Conservation (phyloP, 768 basidiomycete genomes). For the Mrakia blollopis region DNA sequence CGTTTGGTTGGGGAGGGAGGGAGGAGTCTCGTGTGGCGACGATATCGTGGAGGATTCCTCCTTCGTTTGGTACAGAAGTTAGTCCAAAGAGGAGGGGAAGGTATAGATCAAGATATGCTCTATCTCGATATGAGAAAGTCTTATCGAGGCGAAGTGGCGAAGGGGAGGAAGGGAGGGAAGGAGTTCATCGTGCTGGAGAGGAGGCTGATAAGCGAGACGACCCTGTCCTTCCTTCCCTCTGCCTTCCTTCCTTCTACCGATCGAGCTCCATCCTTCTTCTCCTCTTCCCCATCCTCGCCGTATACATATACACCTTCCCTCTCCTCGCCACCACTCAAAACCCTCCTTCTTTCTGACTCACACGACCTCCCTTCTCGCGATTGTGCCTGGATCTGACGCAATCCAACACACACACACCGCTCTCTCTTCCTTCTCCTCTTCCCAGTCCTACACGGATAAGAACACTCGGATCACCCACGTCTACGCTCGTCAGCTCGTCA, state of each 20-base stretch:
- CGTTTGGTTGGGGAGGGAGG: background rate
- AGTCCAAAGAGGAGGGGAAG: background rate
- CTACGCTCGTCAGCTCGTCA: conserved; percentile 76
- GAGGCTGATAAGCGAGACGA: background rate
- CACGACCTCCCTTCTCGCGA: background rate
- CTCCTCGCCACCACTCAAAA: background rate
- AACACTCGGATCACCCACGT: conserved; percentile 83
- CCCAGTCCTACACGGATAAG: conserved; percentile 65
- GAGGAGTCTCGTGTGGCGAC: background rate
- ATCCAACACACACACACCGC: background rate
- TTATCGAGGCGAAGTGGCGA: background rate
- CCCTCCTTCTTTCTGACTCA: background rate
- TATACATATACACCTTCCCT: background rate
- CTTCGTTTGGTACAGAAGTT: no score
- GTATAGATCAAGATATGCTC: no score
- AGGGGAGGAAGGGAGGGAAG: background rate
- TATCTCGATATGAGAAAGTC: background rate
- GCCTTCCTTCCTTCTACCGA: conserved; percentile 35
- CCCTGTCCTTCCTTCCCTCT: conserved; percentile 45
- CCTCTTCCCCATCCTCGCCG: background rate
- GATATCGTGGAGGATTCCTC: background rate
- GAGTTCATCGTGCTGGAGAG: background rate
- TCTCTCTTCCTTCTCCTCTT: background rate
- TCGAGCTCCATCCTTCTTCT: background rate
- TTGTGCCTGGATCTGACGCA: conserved; percentile 21